Base-by-base conservation (phyloP, 345 rosid species). In the Heritiera littoralis region DNA sequence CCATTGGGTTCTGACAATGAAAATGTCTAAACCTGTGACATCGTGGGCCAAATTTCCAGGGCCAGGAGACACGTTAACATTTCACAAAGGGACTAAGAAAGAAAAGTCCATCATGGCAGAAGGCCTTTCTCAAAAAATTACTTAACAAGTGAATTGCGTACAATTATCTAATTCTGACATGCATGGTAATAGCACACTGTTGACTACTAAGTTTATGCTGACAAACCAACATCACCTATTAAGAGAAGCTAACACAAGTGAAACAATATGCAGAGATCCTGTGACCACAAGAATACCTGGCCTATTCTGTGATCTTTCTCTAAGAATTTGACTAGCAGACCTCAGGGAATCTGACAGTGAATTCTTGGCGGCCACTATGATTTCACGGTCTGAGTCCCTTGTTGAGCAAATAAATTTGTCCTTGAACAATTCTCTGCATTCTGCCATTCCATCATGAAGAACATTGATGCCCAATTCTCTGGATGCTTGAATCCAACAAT, bases 401-500 rank as follows among this genome's bases (percentile, higher is more conserved):
- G 30, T 58, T 7, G 82, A 64, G 17, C 18, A n/a, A 56, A 54
- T 23, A 15, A 7, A 23, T 28, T 14, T 79, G 71, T 58, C 41
- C 52, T 60, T 66, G 2, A 76, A 58, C 41, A 84, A 54, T 59
- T 84, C 81, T 76, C 55, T 77, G 78, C 58, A 74, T 71, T 77
- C 86, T 64, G 60, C 32, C 86, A 81, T 78, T 76, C 78, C 77
- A 58, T 82, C 79, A 0, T 81, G 87, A 77, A 86, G 66, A 60
- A 78, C 46, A 6, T 54, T 66, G 14, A 86, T 23, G 80, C 92
- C 83, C 83, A 88, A 79, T 68, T 91, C 92, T 72, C 80, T 66
- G 13, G 88, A 84, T 75, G 92, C 97, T 81, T 83, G 91, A 77
- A 87, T 74, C 98, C 99, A 92, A 81, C 77, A 74, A 66, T 92